Base-by-base conservation (phyloP, 192 early-diverging fungal species). In the Coemansia guatemalensis region DNA sequence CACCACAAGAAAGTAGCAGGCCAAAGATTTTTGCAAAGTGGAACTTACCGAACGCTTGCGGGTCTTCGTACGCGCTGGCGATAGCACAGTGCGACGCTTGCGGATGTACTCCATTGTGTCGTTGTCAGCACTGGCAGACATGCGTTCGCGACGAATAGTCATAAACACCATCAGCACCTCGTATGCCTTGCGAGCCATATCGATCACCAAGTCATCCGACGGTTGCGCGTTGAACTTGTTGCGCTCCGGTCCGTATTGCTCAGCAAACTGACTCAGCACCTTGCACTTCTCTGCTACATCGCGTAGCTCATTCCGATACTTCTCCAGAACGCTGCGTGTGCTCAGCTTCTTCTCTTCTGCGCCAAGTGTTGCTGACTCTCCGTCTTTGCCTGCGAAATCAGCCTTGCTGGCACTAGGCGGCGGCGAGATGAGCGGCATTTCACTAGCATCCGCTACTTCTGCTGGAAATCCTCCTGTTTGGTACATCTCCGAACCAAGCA, bases 61-160 rank as follows among this genome's bases (percentile, higher is more conserved):
- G 20, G 73, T 58, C 54, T 78, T 78, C 56, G 62, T 50, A 2
- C 68, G 65, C 5, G 82, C 59, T 8, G 77, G 71, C 21, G 82
- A 73, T n/a, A 80, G 70, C 60, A 78, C 73, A 1, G 75, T 83
- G 68, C 82, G 82, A 26, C 76, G 76, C 50, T 83, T 83, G 53
- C 82, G 76, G 24, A 83, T 83, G 55, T 83, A 83, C 62, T 83
- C 73, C 82, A 83, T 83, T 9, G 82, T 75, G 20, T 83, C 82
- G 53, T 76, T 68, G 55, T 79, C 82, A 35, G 52, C 67, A 22
- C 67, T 71, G 55, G 73, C 69, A 7, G 73, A 74, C 76, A 78
- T 73, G 54, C 74, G 71, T 56, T 83, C 82, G 33, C 73, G 67
- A 20, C 76, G 75, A 26, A 83, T 75, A 29, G 72, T 73, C 73